phyloP scores from a whole-genome alignment of 331 rosid genomes.

The Dryas integrifolia region DNA sequence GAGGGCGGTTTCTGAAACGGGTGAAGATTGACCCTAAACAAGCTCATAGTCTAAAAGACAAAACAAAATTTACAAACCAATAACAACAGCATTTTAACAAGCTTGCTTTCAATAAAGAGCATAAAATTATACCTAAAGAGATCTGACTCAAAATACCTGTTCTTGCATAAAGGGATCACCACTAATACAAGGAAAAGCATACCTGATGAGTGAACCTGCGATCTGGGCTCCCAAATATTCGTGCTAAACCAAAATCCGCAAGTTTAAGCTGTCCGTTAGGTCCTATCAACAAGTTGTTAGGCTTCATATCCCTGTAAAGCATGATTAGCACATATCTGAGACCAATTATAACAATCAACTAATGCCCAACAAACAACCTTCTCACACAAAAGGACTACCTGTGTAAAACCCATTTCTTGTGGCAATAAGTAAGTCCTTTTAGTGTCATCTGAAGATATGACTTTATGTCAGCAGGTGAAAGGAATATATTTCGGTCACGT shows the following conservation, averaged over 20 bases:
- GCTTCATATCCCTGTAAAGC: constrained; percentile 92
- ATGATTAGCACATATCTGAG: constrained; percentile 23
- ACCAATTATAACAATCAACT: constrained; percentile 26
- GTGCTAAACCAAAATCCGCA: constrained; percentile 98
- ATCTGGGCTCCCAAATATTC: constrained; percentile 95
- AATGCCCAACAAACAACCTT: constrained; percentile 1
- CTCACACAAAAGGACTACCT: constrained; percentile 46
- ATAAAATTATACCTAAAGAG: neutral
- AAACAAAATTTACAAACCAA: neutral
- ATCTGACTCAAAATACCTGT: constrained; percentile 9
- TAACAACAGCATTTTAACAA: neutral
- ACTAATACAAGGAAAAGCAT: constrained; percentile 28
- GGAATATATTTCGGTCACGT: constrained; percentile 84
- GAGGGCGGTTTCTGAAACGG: neutral
- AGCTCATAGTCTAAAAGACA: neutral
- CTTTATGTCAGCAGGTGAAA: constrained; percentile 88
- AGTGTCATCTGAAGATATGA: constrained; percentile 94
- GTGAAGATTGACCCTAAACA: neutral
- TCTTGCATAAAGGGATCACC: neutral
- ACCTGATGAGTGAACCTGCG: constrained; percentile 96
- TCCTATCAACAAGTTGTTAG: constrained; percentile 95
- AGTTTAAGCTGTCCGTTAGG: constrained; percentile 89
- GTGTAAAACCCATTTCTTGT: constrained; percentile 94
- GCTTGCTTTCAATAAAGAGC: constrained; percentile 7
- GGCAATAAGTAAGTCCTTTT: constrained; percentile 91